Evolutionary conservation across 2,329 filamentous ascomycete genomes (phyloP).

Genomic region (Aspergillus terreus): DNA sequence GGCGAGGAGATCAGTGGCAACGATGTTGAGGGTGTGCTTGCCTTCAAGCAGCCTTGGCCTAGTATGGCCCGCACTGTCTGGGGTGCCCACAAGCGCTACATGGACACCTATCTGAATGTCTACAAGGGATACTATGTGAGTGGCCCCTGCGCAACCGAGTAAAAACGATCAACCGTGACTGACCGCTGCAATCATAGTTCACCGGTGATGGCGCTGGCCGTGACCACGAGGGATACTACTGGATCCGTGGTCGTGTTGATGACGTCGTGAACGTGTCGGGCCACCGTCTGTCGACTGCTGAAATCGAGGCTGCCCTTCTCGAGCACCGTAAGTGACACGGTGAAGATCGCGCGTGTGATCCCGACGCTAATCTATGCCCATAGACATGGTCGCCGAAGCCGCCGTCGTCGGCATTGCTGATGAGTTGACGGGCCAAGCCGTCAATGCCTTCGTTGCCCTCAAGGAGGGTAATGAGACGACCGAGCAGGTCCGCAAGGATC

Average conservation of each 20-base stretch:
- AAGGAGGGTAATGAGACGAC: slow-evolving; percentile 75
- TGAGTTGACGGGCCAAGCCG: slow-evolving; percentile 92
- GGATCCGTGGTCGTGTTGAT: slow-evolving; percentile 97
- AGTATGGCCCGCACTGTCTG: slow-evolving; percentile 98
- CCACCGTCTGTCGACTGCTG: slow-evolving; percentile 91
- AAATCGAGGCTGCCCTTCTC: slow-evolving; percentile 94
- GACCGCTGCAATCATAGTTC: slow-evolving; percentile 35
- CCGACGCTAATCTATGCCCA: slow-evolving; percentile 15
- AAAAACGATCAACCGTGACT: neutral
- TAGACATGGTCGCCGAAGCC: slow-evolving; percentile 71
- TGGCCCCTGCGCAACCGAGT: slow-evolving; percentile 14
- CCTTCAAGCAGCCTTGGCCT: slow-evolving; percentile 97
- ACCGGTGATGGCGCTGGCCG: slow-evolving; percentile 80
- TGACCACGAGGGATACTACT: slow-evolving; percentile 98
- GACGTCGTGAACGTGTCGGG: slow-evolving; percentile 98
- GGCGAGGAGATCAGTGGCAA: slow-evolving; percentile 92
- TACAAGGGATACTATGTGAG: slow-evolving; percentile 97
- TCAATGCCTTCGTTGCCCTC: slow-evolving; percentile 92
- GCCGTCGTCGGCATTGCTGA: slow-evolving; percentile 91
- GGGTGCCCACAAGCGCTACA: slow-evolving; percentile 96
- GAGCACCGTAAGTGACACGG: slow-evolving; percentile 64
- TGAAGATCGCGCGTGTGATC: neutral
- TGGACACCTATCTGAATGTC: slow-evolving; percentile 97
- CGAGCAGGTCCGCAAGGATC: slow-evolving; percentile 85
- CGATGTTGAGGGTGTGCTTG: slow-evolving; percentile 93